Base-by-base conservation (phyloP, 2,329 filamentous ascomycete genomes). In the Scolecobasidium constrictum region DNA sequence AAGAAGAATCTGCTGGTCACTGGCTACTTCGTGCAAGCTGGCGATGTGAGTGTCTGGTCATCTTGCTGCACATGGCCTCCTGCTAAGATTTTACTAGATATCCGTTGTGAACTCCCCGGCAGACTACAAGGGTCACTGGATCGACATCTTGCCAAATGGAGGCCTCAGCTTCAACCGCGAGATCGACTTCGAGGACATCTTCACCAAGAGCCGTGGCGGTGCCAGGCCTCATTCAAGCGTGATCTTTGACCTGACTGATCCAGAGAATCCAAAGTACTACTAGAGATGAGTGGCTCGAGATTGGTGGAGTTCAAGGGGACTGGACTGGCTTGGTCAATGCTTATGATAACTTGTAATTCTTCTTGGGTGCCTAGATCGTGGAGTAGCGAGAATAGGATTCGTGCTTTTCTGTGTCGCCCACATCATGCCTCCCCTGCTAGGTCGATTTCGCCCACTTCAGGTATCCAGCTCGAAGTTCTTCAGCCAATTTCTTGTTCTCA, bases 1-100 rank as follows among this genome's bases (percentile, higher is more conserved):
- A 74, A 78, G 64, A 77, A 77, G 65, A 73, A 79, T 54, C 57
- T 80, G 13, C 64, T 79, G 2, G 74, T 79, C 12, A 77, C 72
- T n/a, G 77, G 77, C 41, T 80, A 80, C 62, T 80, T 80, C 52
- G 73, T 81, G 3, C 75, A 80, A 59, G 73, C 68, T 7, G 75
- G 75, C 19, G 70, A 74, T 40, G 38, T 40, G 9, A 40, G 21
- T 40, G 9, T 16, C 21, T 9, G 9, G 9, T 9, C 26, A 9
- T 31, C 26, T 9, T 17, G 9, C 17, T 36, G 34, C 9, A 9
- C 34, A 36, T 40, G 11, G n/a, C 11, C 5, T 22, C 19, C 4
- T 31, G 6, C 16, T 28, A 5, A 2, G 2, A 15, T 19, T 17
- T 26, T 19, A 9, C 9, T 17, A 40, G 44, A 77, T 78, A 44